Conservation (phyloP, 2,329 filamentous ascomycete genomes). For the Cladosporium colombiae region DNA sequence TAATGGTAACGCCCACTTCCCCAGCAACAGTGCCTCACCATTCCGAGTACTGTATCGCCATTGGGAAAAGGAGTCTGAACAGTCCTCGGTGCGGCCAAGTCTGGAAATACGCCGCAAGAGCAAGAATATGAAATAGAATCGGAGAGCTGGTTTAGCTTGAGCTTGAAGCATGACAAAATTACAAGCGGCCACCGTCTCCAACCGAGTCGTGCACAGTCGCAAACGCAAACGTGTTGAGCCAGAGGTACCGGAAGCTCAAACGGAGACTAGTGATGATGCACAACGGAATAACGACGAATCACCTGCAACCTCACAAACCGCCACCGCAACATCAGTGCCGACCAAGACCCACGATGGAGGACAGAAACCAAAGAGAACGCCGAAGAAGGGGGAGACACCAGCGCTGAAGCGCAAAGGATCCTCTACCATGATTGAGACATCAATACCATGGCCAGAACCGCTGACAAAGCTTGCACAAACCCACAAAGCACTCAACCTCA, state of each 20-base stretch:
- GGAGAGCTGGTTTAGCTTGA: background rate
- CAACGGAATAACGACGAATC: constrained; percentile 20
- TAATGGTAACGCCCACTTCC: background rate
- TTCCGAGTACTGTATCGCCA: background rate
- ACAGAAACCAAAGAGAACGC: constrained; percentile 50
- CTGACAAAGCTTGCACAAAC: constrained; percentile 74
- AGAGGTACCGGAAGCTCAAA: constrained; percentile 15
- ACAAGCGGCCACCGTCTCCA: constrained; percentile 52
- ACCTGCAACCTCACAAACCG: constrained; percentile 19
- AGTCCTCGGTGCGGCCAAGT: background rate
- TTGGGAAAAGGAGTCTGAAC: background rate
- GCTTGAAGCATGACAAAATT: constrained; percentile 45
- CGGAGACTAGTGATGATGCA: background rate
- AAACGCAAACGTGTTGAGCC: constrained; percentile 44
- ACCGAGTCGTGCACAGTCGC: constrained; percentile 44
- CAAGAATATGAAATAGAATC: background rate
- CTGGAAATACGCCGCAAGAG: background rate
- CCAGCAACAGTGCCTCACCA: background rate
- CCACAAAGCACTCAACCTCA: constrained; percentile 83
- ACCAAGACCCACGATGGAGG: constrained; percentile 61
- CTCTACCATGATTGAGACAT: constrained; percentile 53
- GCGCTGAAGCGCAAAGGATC: constrained; percentile 49
- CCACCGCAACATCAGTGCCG: constrained; percentile 46
- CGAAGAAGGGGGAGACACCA: constrained; percentile 44
- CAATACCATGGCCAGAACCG: constrained; percentile 70